These are phyloP conservation scores for Rhinocladiella mackenziei DNA, from an alignment of 2,329 filamentous ascomycete species.

Conservation along the genomic window DNA sequence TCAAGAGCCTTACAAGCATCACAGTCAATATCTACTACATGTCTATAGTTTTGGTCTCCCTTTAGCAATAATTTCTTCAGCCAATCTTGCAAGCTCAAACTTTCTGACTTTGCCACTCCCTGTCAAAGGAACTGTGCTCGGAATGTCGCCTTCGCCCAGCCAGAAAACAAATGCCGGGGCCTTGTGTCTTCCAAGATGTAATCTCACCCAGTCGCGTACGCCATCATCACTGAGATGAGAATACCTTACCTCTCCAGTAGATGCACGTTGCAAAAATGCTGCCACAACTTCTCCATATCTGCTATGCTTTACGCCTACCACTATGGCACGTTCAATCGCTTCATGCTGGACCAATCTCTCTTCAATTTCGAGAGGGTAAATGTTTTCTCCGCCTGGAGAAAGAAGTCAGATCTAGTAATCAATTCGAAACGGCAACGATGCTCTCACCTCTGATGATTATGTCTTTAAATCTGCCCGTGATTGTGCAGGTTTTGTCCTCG, in stretches of 20 bases:
- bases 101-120: conserved; percentile 69
- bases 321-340: conserved; percentile 59
- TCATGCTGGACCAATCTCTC: conserved; percentile 65
- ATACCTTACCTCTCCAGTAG: conserved; percentile 27
- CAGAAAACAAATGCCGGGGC: conserved; percentile 72
- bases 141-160: conserved; percentile 60
- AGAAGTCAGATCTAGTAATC: conserved; percentile 33
- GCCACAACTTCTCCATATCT: conserved; percentile 71
- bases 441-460: conserved; percentile 65
- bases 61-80: conserved; percentile 38
- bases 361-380: conserved; percentile 71
- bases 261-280: conserved; percentile 51
- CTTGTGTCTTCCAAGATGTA: conserved; percentile 62
- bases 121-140: conserved; percentile 58
- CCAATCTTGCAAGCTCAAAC: conserved; percentile 58
- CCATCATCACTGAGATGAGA: conserved; percentile 45
- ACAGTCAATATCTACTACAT: background rate
- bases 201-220: conserved; percentile 60
- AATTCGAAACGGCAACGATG: background rate
- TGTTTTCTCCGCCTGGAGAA: conserved; percentile 62
- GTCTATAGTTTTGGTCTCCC: conserved; percentile 8
- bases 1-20: too few species aligned
- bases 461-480: conserved; percentile 74
- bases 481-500: conserved; percentile 62
- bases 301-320: conserved; percentile 65